Evolutionary conservation across 371 early-diverging fungal genomes (phyloP), one percentile per base, ranked within the genome.

Genomic region (Rhizopus stolonifer): DNA sequence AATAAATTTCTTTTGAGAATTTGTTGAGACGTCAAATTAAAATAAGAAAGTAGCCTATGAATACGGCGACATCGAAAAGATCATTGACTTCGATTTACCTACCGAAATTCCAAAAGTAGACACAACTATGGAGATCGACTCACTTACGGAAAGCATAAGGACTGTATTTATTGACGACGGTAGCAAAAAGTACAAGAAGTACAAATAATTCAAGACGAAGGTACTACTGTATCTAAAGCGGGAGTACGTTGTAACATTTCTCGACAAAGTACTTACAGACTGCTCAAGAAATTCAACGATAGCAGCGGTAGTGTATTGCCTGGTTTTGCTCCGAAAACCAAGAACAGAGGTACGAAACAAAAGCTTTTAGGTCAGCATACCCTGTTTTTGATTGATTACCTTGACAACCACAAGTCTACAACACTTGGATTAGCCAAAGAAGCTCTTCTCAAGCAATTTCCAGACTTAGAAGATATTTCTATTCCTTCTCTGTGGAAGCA

Each of bases 11-110:
- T n/a, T n/a, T n/a, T n/a, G n/a, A n/a, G n/a, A n/a, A n/a, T n/a
- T n/a, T n/a, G n/a, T n/a, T n/a, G n/a, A n/a, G n/a, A n/a, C n/a
- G n/a, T n/a, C n/a, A n/a, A n/a, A n/a, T n/a, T n/a, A n/a, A n/a
- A n/a, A n/a, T n/a, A n/a, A n/a, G n/a, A n/a, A n/a, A n/a, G 38
- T 54, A 23, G 47, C 54, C 39, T 47, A 54, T 54, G 31, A 54
- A 54, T 46, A 54, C 46, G 39, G 54, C 46, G 54, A 54, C 47
- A 54, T 54, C 48, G 40, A 54, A 54, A 54, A 29, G 47, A 54
- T 54, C 2, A 54, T 54, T 47, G 42, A 47, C 46, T 52, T 52
- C 44, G 52, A 52, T 52, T 42, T 23, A 52, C n/a, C 11, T 52
- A 52, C 52, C 33, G 52, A 52, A 44, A 52, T 29, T 13, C 24